Conservation (phyloP, 2,329 filamentous ascomycete species). For the Colletotrichum spinosum region DNA sequence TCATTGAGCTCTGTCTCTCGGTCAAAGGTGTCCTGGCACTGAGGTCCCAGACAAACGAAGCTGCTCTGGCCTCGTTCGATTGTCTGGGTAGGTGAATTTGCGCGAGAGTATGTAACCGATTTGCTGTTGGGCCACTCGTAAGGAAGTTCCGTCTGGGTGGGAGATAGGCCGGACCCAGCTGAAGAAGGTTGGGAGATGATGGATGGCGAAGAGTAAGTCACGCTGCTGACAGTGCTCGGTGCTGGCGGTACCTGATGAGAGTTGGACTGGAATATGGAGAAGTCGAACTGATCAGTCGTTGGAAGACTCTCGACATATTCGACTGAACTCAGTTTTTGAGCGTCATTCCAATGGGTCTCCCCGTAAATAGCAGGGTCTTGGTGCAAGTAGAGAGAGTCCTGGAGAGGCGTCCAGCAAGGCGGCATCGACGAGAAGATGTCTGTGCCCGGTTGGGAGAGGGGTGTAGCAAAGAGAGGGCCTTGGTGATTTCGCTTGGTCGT, state of each 20-base stretch:
- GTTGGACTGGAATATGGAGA: constrained; percentile 8
- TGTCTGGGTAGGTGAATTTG: constrained; percentile 41
- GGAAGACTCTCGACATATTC: not conserved
- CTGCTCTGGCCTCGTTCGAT: constrained; percentile 32
- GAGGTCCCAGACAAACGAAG: constrained; percentile 44
- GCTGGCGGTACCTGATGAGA: constrained; percentile 24
- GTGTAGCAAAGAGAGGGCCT: not conserved
- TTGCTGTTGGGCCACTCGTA: constrained; percentile 39
- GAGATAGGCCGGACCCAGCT: constrained; percentile 45
- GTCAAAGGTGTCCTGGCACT: constrained; percentile 43
- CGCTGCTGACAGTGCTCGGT: constrained; percentile 43
- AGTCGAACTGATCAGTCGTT: constrained; percentile 8
- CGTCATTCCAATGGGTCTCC: constrained; percentile 18
- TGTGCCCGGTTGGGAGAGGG: not conserved
- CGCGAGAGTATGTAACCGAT: constrained; percentile 36
- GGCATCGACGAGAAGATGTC: constrained; percentile 17
- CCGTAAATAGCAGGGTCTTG: constrained; percentile 22
- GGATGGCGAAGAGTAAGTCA: constrained; percentile 41
- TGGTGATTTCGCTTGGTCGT: not conserved
- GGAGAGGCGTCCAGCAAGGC: constrained; percentile 28
- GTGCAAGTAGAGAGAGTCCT: constrained; percentile 11
- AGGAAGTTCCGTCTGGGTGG: constrained; percentile 44
- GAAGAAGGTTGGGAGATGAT: constrained; percentile 42
- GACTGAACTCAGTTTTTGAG: constrained; percentile 2
- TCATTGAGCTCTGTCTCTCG: constrained; percentile 40